phyloP scores from a whole-genome alignment of 441 rosid species.

The Omphalea diandra region DNA sequence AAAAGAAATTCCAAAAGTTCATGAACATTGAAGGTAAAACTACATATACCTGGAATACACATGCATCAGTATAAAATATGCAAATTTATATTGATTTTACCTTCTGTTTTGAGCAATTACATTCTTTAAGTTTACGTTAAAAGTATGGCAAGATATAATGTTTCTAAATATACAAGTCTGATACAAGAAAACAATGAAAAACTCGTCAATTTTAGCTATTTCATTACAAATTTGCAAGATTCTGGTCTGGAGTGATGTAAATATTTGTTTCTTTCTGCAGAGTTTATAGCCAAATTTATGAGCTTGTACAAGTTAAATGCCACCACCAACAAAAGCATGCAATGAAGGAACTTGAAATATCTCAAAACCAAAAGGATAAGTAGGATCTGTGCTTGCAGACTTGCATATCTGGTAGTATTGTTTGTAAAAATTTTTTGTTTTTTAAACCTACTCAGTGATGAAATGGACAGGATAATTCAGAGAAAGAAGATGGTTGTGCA shows the following conservation, averaged over 20 bases:
- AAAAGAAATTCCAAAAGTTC: constrained; percentile 32
- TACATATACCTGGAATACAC: too few relatives aligned
- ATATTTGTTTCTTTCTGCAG: constrained; percentile 30
- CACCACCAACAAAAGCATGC: constrained; percentile 10
- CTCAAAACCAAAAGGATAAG: background rate
- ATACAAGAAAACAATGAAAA: too few relatives aligned
- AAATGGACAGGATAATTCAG: background rate
- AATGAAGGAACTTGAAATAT: constrained; percentile 1
- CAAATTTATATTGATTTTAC: background rate
- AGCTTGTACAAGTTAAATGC: constrained; percentile 43
- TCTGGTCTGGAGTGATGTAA: too few relatives aligned
- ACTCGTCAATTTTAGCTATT: too few relatives aligned
- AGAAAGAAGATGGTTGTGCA: background rate
- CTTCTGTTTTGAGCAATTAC: too few relatives aligned
- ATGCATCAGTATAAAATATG: too few relatives aligned
- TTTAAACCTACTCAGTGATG: too few relatives aligned
- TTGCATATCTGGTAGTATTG: constrained; percentile 8
- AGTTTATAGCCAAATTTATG: constrained; percentile 55
- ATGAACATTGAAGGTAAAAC: constrained; percentile 55
- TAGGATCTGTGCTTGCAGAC: background rate
- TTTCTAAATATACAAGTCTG: too few relatives aligned
- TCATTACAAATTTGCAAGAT: too few relatives aligned
- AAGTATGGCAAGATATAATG: too few relatives aligned
- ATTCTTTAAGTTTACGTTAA: too few relatives aligned
- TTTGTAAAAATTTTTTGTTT: background rate